Percentiles rank a stretch among this genome's conserved stretches.
These are phyloP conservation scores for Circinella minor DNA, from an alignment of 371 early-diverging fungal genomes.

Conservation along the genomic window DNA sequence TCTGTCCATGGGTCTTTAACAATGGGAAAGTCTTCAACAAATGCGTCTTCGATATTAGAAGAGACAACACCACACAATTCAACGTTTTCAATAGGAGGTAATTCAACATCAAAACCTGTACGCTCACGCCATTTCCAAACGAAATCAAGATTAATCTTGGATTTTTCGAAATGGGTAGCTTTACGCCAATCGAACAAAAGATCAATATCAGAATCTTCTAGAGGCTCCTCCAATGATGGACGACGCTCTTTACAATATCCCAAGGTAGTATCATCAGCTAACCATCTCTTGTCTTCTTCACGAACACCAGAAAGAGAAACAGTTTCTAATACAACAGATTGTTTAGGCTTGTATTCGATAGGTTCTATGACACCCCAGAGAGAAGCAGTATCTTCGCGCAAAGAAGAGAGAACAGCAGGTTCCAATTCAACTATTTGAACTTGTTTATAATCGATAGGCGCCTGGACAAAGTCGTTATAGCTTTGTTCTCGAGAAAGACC, in stretches of 20 bases:
- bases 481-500: not conserved
- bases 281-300: not conserved
- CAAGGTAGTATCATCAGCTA: not conserved
- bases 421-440: not conserved
- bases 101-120: not conserved
- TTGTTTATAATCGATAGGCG: not conserved
- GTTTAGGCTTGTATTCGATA: not conserved
- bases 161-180: not conserved
- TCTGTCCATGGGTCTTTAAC: constrained; percentile 4
- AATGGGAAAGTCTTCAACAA: not conserved
- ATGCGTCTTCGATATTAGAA: not conserved
- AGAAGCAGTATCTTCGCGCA: not conserved
- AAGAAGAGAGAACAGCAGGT: not conserved
- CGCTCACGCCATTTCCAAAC: not conserved
- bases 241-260: not conserved
- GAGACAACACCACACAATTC: not conserved
- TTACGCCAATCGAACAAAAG: not conserved
- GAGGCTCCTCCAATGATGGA: not conserved
- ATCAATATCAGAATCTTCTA: not conserved
- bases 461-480: not conserved
- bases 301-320: not conserved
- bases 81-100: not conserved
- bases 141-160: not conserved
- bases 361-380: not conserved
- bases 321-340: not conserved